Percentiles rank a stretch among this genome's conserved stretches.
These are phyloP conservation scores for Didymella exigua DNA, from an alignment of 2,329 filamentous ascomycete species.

Conservation along the genomic window DNA sequence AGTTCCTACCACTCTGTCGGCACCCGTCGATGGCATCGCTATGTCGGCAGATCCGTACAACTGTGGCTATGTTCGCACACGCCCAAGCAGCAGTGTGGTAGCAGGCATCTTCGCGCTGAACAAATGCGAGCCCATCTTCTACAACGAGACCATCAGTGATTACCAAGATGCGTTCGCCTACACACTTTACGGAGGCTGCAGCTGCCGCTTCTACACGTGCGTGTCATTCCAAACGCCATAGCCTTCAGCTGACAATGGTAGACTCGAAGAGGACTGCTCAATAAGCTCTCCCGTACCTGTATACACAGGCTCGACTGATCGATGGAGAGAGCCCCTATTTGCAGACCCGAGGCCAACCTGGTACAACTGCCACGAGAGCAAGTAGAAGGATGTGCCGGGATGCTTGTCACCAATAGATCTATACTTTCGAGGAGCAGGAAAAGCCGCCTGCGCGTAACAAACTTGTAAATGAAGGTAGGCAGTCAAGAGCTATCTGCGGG, in stretches of 20 bases:
- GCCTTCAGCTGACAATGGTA: neutral
- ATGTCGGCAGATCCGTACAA: neutral
- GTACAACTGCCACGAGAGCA: constrained; percentile 16
- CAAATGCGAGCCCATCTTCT: constrained; percentile 8
- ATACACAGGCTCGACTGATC: constrained; percentile 10
- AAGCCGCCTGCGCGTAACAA: too few species aligned
- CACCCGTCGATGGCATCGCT: neutral
- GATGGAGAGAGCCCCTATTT: constrained; percentile 17
- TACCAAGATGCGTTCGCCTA: constrained; percentile 18
- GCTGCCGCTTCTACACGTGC: constrained; percentile 12
- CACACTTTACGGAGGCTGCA: constrained; percentile 11
- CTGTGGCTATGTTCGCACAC: constrained; percentile 16
- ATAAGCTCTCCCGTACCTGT: neutral
- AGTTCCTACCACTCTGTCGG: neutral
- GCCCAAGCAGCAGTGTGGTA: constrained; percentile 7
- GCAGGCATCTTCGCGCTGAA: constrained; percentile 6
- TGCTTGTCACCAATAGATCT: neutral
- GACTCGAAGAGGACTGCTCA: constrained; percentile 2
- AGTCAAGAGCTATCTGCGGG: neutral
- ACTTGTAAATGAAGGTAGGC: neutral
- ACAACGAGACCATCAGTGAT: constrained; percentile 3
- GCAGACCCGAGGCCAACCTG: constrained; percentile 19
- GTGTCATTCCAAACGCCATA: neutral
- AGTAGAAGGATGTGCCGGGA: neutral
- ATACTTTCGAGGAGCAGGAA: too few species aligned